Evolutionary conservation across 108 stramenopile species (phyloP).

Genomic region (Pseudonitzschia pungens): DNA sequence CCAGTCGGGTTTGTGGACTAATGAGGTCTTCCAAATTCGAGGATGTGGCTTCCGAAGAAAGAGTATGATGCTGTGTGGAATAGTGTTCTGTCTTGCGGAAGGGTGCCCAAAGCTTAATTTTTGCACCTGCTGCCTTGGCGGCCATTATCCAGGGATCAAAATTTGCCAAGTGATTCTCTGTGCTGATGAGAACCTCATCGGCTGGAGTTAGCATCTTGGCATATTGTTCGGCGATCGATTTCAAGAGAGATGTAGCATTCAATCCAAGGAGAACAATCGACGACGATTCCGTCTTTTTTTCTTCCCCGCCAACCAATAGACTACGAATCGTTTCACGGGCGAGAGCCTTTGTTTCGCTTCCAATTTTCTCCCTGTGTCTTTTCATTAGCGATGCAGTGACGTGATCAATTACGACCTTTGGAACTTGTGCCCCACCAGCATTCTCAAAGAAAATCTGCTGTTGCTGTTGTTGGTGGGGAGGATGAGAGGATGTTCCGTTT

Average conservation of each 20-base stretch:
- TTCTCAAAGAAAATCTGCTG: slow-evolving; percentile 72
- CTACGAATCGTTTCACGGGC: slow-evolving; percentile 49
- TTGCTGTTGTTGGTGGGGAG: neutral
- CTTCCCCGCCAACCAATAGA: slow-evolving; percentile 38
- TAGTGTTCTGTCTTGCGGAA: neutral
- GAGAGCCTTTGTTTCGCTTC: slow-evolving; percentile 38
- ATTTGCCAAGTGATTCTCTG: slow-evolving; percentile 84
- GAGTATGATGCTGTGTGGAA: no score
- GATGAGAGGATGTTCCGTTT: neutral
- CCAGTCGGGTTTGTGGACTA: slow-evolving; percentile 51
- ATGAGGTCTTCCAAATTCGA: slow-evolving; percentile 44
- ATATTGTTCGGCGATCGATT: slow-evolving; percentile 47
- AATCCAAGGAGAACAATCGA: slow-evolving; percentile 49
- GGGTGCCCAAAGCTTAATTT: slow-evolving; percentile 64
- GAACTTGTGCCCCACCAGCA: slow-evolving; percentile 85
- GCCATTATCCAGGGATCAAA: slow-evolving; percentile 69
- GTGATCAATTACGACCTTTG: slow-evolving; percentile 50
- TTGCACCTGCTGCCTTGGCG: slow-evolving; percentile 47
- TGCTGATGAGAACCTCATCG: slow-evolving; percentile 77
- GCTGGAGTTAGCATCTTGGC: slow-evolving; percentile 27
- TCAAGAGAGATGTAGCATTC: slow-evolving; percentile 73
- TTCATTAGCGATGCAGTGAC: slow-evolving; percentile 40
- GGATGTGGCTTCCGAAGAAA: slow-evolving; percentile 7
- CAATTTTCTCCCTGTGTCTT: slow-evolving; percentile 65
- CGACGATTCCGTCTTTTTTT: slow-evolving; percentile 22